These are phyloP conservation scores for Phaeophleospora eucalypticola DNA, from an alignment of 2,329 filamentous ascomycete genomes.

Conservation along the genomic window DNA sequence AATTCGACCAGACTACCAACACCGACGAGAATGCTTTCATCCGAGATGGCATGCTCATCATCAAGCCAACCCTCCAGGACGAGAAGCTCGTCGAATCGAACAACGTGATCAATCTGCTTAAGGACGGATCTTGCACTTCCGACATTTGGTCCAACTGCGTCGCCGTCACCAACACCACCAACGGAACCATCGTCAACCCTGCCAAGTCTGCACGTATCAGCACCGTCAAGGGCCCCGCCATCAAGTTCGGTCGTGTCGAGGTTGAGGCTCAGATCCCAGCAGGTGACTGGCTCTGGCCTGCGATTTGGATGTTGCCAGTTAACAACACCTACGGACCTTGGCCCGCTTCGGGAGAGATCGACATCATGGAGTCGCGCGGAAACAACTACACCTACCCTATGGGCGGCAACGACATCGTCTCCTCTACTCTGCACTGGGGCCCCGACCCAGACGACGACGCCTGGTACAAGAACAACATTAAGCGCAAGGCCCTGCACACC, in stretches of 20 bases:
- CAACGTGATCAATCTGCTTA: constrained; percentile 63
- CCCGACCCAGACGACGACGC: constrained; percentile 67
- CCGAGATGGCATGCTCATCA: constrained; percentile 63
- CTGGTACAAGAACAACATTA: constrained; percentile 81
- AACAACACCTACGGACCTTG: constrained; percentile 69
- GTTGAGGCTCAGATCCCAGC: constrained; percentile 70
- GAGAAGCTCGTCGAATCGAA: constrained; percentile 60
- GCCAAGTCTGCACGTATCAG: constrained; percentile 74
- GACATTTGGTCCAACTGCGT: constrained; percentile 59
- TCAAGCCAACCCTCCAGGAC: constrained; percentile 76
- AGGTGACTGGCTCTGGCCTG: constrained; percentile 86
- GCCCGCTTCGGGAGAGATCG: constrained; percentile 79
- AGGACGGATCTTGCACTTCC: constrained; percentile 65
- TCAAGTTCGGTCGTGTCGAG: constrained; percentile 79
- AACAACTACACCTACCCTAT: constrained; percentile 74
- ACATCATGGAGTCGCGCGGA: constrained; percentile 74
- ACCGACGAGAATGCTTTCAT: constrained; percentile 71
- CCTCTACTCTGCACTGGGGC: constrained; percentile 78
- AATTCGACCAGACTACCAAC: constrained; percentile 73
- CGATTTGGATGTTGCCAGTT: constrained; percentile 85
- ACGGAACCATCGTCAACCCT: constrained; percentile 72
- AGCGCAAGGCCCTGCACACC: constrained; percentile 68
- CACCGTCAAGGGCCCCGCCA: constrained; percentile 64
- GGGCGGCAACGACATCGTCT: constrained; percentile 77
- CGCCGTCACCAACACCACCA: constrained; percentile 69